Conservation (phyloP, 2,329 filamentous ascomycete species). For the Diplocarpon rosae region DNA sequence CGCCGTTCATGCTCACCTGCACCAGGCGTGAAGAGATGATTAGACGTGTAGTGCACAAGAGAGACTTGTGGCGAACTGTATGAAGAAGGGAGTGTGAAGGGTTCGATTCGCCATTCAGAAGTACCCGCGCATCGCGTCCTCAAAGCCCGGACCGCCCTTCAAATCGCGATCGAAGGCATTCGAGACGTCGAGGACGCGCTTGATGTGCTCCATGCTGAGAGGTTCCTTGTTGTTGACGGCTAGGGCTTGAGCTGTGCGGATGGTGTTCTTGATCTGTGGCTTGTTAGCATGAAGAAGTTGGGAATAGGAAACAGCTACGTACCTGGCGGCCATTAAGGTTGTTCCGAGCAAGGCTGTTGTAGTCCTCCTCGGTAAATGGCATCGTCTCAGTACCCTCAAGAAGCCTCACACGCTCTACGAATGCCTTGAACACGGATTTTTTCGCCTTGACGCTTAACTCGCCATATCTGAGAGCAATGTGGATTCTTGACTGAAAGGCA, state of each 20-base stretch:
- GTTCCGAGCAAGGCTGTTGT: conserved; percentile 52
- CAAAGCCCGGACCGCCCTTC: conserved; percentile 67
- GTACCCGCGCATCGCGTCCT: conserved; percentile 78
- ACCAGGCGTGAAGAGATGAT: not conserved
- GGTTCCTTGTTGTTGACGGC: conserved; percentile 63
- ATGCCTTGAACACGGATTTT: conserved; percentile 73
- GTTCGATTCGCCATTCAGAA: conserved; percentile 26
- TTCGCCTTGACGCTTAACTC: conserved; percentile 62
- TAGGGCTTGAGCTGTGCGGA: conserved; percentile 72
- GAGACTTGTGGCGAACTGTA: not conserved
- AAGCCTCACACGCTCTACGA: conserved; percentile 60
- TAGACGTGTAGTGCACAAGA: not conserved
- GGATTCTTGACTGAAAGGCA: conserved; percentile 79
- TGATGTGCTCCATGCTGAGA: conserved; percentile 69
- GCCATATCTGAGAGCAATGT: conserved; percentile 74
- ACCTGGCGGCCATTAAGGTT: conserved; percentile 60
- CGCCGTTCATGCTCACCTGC: not conserved
- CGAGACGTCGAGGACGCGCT: conserved; percentile 71
- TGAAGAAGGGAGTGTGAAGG: not conserved
- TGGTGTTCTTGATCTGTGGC: conserved; percentile 68
- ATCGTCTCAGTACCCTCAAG: conserved; percentile 51
- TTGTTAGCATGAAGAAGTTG: conserved; percentile 28
- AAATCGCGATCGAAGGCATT: conserved; percentile 76
- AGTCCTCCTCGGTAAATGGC: conserved; percentile 56
- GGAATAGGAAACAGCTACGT: conserved; percentile 18